Conservation (phyloP, 2,329 filamentous ascomycete genomes). For the Huntiella abstrusa region DNA sequence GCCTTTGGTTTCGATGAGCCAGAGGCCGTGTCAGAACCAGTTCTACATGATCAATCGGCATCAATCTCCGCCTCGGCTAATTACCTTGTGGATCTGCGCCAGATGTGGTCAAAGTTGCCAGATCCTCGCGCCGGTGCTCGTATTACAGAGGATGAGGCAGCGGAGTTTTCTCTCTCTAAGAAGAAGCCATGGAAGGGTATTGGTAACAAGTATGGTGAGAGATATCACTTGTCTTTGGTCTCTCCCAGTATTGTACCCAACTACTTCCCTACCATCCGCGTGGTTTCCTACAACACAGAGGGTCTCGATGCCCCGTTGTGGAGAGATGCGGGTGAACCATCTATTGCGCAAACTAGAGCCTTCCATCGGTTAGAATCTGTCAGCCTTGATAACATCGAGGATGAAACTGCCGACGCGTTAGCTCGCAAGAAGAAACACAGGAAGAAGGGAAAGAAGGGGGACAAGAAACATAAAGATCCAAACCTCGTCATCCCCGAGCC, state of each 20-base stretch:
- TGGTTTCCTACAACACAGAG: slow-evolving; percentile 85
- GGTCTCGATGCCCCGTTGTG: slow-evolving; percentile 45
- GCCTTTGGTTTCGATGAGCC: slow-evolving; percentile 12
- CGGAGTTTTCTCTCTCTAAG: slow-evolving; percentile 19
- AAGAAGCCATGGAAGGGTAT: slow-evolving; percentile 40
- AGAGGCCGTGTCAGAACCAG: slow-evolving; percentile 5
- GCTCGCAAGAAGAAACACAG: slow-evolving; percentile 18
- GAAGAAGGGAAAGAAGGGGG: slow-evolving; percentile 26
- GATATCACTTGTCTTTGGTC: slow-evolving; percentile 66
- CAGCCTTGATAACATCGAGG: slow-evolving; percentile 6
- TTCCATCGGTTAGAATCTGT: slow-evolving; percentile 17
- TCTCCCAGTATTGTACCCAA: slow-evolving; percentile 82
- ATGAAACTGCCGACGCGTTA: slow-evolving; percentile 15
- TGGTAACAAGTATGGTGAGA: slow-evolving; percentile 65
- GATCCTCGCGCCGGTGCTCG: slow-evolving; percentile 21
- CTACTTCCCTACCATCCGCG: slow-evolving; percentile 72
- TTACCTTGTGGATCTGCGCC: slow-evolving; percentile 62
- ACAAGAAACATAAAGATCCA: slow-evolving; percentile 33
- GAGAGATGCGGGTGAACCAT: slow-evolving; percentile 4
- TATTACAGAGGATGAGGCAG: slow-evolving; percentile 4
- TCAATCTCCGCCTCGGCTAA: slow-evolving; percentile 28
- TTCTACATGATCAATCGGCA: slow-evolving; percentile 16
- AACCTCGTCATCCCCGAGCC: slow-evolving; percentile 47
- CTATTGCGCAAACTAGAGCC: slow-evolving; percentile 15
- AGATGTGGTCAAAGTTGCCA: slow-evolving; percentile 61